These are phyloP conservation scores for Pichia kudriavzevii DNA, from an alignment of 1,139 yeast genomes.

Conservation along the genomic window DNA sequence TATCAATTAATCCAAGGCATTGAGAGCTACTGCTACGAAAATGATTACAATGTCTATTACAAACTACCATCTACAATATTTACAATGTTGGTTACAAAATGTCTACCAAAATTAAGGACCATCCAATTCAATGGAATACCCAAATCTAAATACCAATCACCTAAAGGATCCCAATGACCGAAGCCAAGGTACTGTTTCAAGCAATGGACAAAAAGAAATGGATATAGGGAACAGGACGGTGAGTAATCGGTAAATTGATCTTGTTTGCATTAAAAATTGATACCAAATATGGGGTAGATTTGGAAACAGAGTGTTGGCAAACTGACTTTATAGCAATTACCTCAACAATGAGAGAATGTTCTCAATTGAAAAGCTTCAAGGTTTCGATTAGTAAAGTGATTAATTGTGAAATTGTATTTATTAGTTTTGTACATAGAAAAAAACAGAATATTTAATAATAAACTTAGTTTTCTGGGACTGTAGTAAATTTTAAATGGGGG, in stretches of 20 bases:
- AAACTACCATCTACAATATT: too few relatives aligned
- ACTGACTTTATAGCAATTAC: constrained; percentile 29
- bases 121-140: constrained; percentile 21
- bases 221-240: constrained; percentile 35
- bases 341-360: constrained; percentile 2
- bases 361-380: constrained; percentile 1
- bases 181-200: constrained; percentile 15
- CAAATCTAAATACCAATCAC: too few relatives aligned
- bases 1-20: too few relatives aligned
- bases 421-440: constrained; percentile 14
- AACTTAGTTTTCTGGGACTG: constrained; percentile 69
- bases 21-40: too few relatives aligned
- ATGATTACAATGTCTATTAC: too few relatives aligned
- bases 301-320: constrained; percentile 97
- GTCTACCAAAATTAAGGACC: constrained; percentile 64
- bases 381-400: neutral
- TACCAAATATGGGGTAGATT: constrained; percentile 59
- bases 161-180: constrained; percentile 18
- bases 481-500: constrained; percentile 5
- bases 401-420: constrained; percentile 3
- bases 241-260: constrained; percentile 68
- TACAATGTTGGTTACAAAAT: constrained; percentile 12
- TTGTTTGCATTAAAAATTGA: constrained; percentile 96
- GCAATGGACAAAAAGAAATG: neutral
- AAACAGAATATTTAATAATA: constrained; percentile 11